Base-by-base conservation (phyloP, 192 early-diverging fungal species). In the Rhizophagus prolifer region DNA sequence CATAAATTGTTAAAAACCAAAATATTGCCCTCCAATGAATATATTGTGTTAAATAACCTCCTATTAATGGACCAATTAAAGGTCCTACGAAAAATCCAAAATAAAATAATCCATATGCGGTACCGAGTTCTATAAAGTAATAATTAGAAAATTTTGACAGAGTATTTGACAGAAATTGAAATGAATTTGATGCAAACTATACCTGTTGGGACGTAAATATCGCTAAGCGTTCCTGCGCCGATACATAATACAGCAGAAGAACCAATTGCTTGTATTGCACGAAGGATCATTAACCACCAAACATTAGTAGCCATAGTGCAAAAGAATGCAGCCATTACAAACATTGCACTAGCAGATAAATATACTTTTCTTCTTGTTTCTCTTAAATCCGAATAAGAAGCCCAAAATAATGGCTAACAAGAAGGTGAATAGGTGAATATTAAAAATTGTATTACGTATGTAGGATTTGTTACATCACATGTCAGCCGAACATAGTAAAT, bases 391-490 rank as follows among this genome's bases (percentile, higher is more conserved):
- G 79, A 83, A 58, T 81, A 80, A 0, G 82, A 79, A 4, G 82
- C 82, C 82, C 82, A 83, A 64, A 80, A 80, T 28, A 83, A 75
- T 13, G 82, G 82, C 50, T 54, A 54, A 54, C n/a, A n/a, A n/a
- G n/a, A n/a, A n/a, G n/a, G n/a, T n/a, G n/a, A n/a, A n/a, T n/a
- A n/a, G n/a, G n/a, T n/a, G n/a, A n/a, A n/a, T n/a, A n/a, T n/a
- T n/a, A n/a, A n/a, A n/a, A n/a, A n/a, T n/a, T n/a, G n/a, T n/a
- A n/a, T n/a, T n/a, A n/a, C n/a, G n/a, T n/a, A n/a, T n/a, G n/a
- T n/a, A n/a, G n/a, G n/a, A n/a, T n/a, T n/a, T n/a, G n/a, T n/a
- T n/a, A n/a, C n/a, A n/a, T n/a, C n/a, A n/a, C n/a, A n/a, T n/a
- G n/a, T n/a, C n/a, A n/a, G n/a, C n/a, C n/a, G n/a, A n/a, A n/a